Evolutionary conservation across 495 filamentous ascomycete genomes (phyloP).

Genomic region (Penicillium goetzii): DNA sequence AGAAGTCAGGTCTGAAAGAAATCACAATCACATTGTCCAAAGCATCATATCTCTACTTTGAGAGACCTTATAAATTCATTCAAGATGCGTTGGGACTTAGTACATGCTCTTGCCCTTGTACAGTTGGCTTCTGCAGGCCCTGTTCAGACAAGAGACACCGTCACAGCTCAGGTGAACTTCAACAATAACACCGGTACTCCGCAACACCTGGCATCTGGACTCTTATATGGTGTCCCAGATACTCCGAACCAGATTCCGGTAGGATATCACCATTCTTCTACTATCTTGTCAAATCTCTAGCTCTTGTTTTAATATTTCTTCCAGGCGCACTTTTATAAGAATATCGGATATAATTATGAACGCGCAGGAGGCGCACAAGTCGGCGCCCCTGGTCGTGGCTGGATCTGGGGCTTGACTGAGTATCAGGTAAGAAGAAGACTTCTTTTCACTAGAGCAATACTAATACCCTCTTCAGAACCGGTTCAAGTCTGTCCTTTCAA

Average conservation of each 20-base stretch:
- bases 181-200: constrained; percentile 4
- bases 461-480: neutral
- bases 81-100: neutral
- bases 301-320: neutral
- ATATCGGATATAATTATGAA: neutral
- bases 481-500: neutral
- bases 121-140: neutral
- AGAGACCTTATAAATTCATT: neutral
- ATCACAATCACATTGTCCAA: neutral
- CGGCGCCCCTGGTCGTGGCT: neutral
- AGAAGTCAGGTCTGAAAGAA: neutral
- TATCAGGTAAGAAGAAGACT: neutral
- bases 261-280: neutral
- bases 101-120: neutral
- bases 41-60: neutral
- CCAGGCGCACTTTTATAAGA: neutral
- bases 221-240: constrained; percentile 2
- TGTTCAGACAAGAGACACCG: neutral
- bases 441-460: neutral
- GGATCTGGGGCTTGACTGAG: neutral
- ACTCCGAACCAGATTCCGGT: constrained; percentile 3
- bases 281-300: neutral
- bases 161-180: constrained; percentile 1
- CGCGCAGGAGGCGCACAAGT: constrained; percentile 3
- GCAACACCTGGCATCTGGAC: constrained; percentile 6